These are phyloP conservation scores for Clonostachys solani DNA, from an alignment of 2,329 filamentous ascomycete species.

Conservation along the genomic window DNA sequence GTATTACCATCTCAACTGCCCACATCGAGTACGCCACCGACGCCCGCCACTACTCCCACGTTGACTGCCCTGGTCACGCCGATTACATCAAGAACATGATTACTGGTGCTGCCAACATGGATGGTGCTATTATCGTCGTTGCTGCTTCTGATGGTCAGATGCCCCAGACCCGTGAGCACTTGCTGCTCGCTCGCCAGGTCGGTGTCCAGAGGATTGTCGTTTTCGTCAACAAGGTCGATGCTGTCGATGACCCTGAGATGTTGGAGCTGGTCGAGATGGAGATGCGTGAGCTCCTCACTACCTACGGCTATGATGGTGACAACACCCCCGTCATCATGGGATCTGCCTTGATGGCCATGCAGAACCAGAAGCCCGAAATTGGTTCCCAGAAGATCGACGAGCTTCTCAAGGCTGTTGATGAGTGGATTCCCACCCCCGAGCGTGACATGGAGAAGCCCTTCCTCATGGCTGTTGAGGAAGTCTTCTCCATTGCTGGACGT, in stretches of 20 bases:
- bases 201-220: slow-evolving; percentile 98
- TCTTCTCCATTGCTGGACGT: slow-evolving; percentile 87
- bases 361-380: slow-evolving; percentile 82
- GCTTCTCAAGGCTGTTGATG: slow-evolving; percentile 83
- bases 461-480: slow-evolving; percentile 96
- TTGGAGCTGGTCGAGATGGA: slow-evolving; percentile 99
- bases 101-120: slow-evolving; percentile 98
- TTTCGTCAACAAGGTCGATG: slow-evolving; percentile 99
- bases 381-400: slow-evolving; percentile 86
- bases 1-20: slow-evolving; percentile 98
- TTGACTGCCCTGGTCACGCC: slow-evolving; percentile 99
- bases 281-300: slow-evolving; percentile 92
- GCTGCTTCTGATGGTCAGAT: slow-evolving; percentile 98
- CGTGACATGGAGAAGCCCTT: slow-evolving; percentile 98
- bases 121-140: slow-evolving; percentile 97
- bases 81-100: slow-evolving; percentile 99
- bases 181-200: slow-evolving; percentile 95
- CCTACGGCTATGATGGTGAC: slow-evolving; percentile 97
- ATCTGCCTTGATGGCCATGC: slow-evolving; percentile 90
- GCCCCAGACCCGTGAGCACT: slow-evolving; percentile 98
- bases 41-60: slow-evolving; percentile 94
- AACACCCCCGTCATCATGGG: slow-evolving; percentile 97
- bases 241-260: slow-evolving; percentile 97
- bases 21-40: slow-evolving; percentile 99
- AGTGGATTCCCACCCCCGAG: slow-evolving; percentile 93